Evolutionary conservation across 305 asterid species (phyloP), one percentile per base, ranked within the genome.

Genomic region (Solanum hybrid): DNA sequence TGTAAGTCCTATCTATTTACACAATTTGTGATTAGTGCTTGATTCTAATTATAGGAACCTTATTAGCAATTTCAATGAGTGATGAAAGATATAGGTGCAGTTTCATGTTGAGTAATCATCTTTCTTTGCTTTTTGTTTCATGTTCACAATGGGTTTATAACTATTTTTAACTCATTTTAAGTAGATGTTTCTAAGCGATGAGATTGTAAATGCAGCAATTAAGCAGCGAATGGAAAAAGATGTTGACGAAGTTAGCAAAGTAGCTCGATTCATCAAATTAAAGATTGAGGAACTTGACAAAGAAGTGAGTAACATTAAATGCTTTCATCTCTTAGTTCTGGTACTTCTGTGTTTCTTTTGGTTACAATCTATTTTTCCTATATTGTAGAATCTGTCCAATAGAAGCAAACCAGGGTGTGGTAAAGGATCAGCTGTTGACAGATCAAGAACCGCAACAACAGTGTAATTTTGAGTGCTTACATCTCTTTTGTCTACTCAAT

Each of bases 151-250:
- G 36, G 29, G 14, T 35, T 42, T 77, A 16, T 75, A 61, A 61
- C 73, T 61, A 61, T 61, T 20, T 61, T 6, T 1, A 61, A 20
- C 71, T 20, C 26, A 61, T 61, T 61, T 61, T 61, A 61, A 61
- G 73, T 8, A 61, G 11, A 61, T 20, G 26, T 61, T 61, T 61
- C 73, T 11, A 22, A 31, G 73, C 35, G 29, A 11, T 89, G 64
- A 78, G 40, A 42, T 80, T 76, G 89, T 80, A 83, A 90, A 80
- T 92, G 89, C 95, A 98, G 99, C 94, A 87, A 98, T 98, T 92
- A 98, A 96, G 96, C 97, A 97, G 93, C 94, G 97, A 78, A 98
- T 98, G 99, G 99, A 96, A 95, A 98, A 96, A 91, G 99, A 98
- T 93, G 98, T 98, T 57, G 99, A 97, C 85, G 99, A 98, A 94